Conservation (phyloP, 2,329 filamentous ascomycete species). For the Blastomyces parvus region DNA sequence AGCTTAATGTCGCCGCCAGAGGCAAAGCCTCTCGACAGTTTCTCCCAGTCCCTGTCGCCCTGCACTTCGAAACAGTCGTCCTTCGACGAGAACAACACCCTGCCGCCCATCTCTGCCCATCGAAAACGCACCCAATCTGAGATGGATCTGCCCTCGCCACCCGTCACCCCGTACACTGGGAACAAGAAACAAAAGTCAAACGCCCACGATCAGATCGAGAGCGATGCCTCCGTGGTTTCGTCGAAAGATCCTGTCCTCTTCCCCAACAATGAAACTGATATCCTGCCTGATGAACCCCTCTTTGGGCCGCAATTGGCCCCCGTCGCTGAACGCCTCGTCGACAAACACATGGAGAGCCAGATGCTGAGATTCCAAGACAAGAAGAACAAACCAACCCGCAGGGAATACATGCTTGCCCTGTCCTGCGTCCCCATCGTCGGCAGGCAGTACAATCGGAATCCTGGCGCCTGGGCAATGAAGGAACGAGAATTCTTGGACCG, state of each 20-base stretch:
- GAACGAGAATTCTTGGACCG: conserved; percentile 35
- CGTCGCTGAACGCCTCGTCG: conserved; percentile 31
- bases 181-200: conserved; percentile 32
- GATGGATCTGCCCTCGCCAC: conserved; percentile 38
- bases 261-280: conserved; percentile 30
- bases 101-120: conserved; percentile 35
- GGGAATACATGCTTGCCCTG: conserved; percentile 36
- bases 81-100: conserved; percentile 26
- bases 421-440: conserved; percentile 38
- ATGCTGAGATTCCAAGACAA: conserved; percentile 34
- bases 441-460: conserved; percentile 36
- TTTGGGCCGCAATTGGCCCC: conserved; percentile 19
- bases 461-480: conserved; percentile 35
- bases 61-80: conserved; percentile 23
- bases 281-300: conserved; percentile 20
- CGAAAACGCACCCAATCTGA: conserved; percentile 35
- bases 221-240: conserved; percentile 20
- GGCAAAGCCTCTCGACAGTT: conserved; percentile 44
- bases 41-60: conserved; percentile 21
- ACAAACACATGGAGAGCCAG: conserved; percentile 35
- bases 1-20: conserved; percentile 41
- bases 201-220: conserved; percentile 26
- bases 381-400: conserved; percentile 34
- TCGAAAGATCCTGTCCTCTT: conserved; percentile 36
- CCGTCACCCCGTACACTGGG: conserved; percentile 36